These are phyloP conservation scores for Microcyclosporella mali DNA, from an alignment of 2,329 filamentous ascomycete genomes.

Conservation along the genomic window DNA sequence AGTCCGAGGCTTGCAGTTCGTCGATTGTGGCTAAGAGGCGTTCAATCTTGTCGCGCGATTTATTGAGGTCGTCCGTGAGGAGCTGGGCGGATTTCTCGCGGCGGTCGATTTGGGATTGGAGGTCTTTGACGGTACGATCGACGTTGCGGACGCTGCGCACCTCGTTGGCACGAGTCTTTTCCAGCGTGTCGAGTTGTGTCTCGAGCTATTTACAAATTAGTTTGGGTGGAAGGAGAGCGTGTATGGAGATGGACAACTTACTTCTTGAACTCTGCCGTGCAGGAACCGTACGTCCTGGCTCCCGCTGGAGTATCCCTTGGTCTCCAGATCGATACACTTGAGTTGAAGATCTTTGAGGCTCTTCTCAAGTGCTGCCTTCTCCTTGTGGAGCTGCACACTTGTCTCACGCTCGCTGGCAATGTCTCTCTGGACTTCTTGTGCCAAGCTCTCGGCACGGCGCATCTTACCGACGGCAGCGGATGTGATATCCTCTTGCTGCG, in stretches of 20 bases:
- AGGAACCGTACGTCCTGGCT: constrained; percentile 94
- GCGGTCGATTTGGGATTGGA: constrained; percentile 85
- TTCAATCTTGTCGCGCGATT: constrained; percentile 84
- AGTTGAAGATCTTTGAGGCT: constrained; percentile 84
- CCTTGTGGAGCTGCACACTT: constrained; percentile 74
- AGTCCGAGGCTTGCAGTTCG: constrained; percentile 84
- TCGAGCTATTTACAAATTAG: constrained; percentile 29
- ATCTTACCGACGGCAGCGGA: constrained; percentile 93
- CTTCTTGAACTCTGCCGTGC: constrained; percentile 91
- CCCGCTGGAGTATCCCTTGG: constrained; percentile 89
- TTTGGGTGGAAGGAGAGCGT: constrained; percentile 22
- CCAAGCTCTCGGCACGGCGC: constrained; percentile 82
- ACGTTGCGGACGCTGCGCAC: constrained; percentile 86
- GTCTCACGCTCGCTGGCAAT: constrained; percentile 78
- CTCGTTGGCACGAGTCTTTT: constrained; percentile 72
- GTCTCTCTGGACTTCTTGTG: constrained; percentile 86
- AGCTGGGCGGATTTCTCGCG: constrained; percentile 80
- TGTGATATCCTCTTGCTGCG: constrained; percentile 89
- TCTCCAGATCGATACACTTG: constrained; percentile 85
- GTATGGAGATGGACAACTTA: constrained; percentile 46
- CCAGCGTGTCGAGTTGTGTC: constrained; percentile 72
- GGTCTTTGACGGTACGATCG: constrained; percentile 87
- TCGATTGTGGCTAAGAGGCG: constrained; percentile 87
- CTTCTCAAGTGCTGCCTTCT: constrained; percentile 87
- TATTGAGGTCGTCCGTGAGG: constrained; percentile 73